These are phyloP conservation scores for Ustilago lituana DNA, from an alignment of 1,284 basidiomycete species.

Conservation along the genomic window DNA sequence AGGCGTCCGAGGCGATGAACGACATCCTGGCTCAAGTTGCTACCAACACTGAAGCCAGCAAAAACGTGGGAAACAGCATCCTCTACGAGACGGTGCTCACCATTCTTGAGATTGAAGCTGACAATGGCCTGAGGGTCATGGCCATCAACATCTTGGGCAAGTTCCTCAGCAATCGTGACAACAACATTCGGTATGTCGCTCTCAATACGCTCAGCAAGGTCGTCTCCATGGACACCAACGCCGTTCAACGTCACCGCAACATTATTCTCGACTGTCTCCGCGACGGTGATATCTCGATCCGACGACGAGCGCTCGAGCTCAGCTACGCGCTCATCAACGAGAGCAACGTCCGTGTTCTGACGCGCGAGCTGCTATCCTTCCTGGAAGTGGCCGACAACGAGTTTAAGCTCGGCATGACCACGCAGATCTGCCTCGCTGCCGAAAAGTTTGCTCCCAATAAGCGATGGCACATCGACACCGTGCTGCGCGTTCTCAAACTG, in stretches of 20 bases:
- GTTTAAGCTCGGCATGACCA: slow-evolving; percentile 97
- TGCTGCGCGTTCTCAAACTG: slow-evolving; percentile 88
- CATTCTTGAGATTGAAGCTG: slow-evolving; percentile 97
- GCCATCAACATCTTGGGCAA: slow-evolving; percentile 99
- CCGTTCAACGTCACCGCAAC: slow-evolving; percentile 96
- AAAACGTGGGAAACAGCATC: slow-evolving; percentile 98
- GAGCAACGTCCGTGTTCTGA: slow-evolving; percentile 88
- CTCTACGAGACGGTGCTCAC: slow-evolving; percentile 97
- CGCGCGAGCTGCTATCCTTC: slow-evolving; percentile 92
- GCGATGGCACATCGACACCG: slow-evolving; percentile 99
- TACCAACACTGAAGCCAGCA: slow-evolving; percentile 96
- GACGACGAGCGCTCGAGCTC: slow-evolving; percentile 92
- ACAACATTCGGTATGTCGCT: slow-evolving; percentile 98
- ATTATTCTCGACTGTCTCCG: slow-evolving; percentile 97
- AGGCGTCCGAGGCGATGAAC: slow-evolving; percentile 94
- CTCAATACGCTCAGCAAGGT: slow-evolving; percentile 99
- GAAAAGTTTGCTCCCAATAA: slow-evolving; percentile 97
- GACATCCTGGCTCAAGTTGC: slow-evolving; percentile 98
- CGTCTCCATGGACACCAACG: slow-evolving; percentile 96
- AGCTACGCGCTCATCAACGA: slow-evolving; percentile 98
- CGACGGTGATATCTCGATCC: slow-evolving; percentile 98
- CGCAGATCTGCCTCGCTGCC: slow-evolving; percentile 94
- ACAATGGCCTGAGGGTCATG: slow-evolving; percentile 95
- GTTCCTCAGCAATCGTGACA: slow-evolving; percentile 96
- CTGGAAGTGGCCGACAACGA: slow-evolving; percentile 98